Evolutionary conservation across 306 rosid genomes (phyloP), one percentile per base, ranked within the genome.

Genomic region (Hippophae gyantsensis): DNA sequence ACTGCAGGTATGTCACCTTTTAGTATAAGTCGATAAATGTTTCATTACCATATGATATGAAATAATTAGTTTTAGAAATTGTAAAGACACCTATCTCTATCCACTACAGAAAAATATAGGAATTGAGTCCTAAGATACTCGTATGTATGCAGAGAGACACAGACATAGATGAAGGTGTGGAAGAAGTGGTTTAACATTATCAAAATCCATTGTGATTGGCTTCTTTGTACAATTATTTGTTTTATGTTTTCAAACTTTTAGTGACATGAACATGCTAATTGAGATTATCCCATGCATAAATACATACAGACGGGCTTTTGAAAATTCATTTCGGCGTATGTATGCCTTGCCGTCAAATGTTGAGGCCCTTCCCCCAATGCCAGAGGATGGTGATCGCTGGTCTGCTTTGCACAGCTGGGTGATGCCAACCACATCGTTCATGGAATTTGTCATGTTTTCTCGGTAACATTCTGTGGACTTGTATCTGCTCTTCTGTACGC

Each of bases 391-490:
- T 59, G 95, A 82, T 70, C 74, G 73, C 68, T 92, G 99, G 97
- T 85, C 95, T 68, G 81, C 87, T 13, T 75, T 88, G 76, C 99
- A 88, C 67, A 92, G 90, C 66, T 92, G 99, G 99, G 90, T 92
- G 84, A 88, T 92, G 96, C 99, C 99, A 72, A 88, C 99, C 66
- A 93, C 88, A 44, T 92, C 97, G 60, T 92, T 88, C 80, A 73
- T 82, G 71, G 97, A 89, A 78, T 88, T 92, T 62, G 50, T 82
- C 41, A 92, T 92, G 99, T 92, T 88, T 78, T 79, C 96, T 52
- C 70, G 97, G 99, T 92, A 78, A 75, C 60, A 32, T 64, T 57
- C 48, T 11, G 64, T 48, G 48, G 18, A 62, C 47, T 40, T 3
- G 63, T 12, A 52, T 69, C 42, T 55, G 53, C 6, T 2, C 11